A percentile compares a stretch with the other conserved stretches of the same genome.
Evolutionary conservation across 306 rosid species (phyloP).

Genomic region (Dalbergia cochinchinensis): DNA sequence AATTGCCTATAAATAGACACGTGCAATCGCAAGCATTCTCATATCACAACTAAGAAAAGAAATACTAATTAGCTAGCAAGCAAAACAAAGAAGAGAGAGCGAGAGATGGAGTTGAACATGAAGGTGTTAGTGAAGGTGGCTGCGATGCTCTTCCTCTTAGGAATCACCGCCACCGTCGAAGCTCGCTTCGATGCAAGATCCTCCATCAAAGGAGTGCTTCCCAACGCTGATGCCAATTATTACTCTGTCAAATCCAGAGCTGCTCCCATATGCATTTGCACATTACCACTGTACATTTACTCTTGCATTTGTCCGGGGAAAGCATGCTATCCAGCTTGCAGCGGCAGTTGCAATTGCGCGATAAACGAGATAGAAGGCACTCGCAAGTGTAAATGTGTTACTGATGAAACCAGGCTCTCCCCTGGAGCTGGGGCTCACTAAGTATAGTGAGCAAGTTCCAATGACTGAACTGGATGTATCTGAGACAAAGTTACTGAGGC

Average conservation of each 20-base stretch:
- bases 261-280: constrained; percentile 13
- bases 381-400: too few species aligned
- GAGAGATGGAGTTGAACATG: background rate
- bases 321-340: constrained; percentile 40
- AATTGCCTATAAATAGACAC: too few species aligned
- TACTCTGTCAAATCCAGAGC: background rate
- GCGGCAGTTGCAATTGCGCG: background rate
- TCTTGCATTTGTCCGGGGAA: background rate
- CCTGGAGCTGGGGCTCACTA: background rate
- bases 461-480: too few species aligned
- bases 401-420: too few species aligned
- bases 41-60: too few species aligned
- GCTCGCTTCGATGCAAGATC: background rate
- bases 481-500: background rate
- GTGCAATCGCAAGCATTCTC: too few species aligned
- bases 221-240: too few species aligned
- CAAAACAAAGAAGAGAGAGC: background rate
- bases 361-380: too few species aligned
- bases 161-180: too few species aligned
- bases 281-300: background rate
- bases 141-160: too few species aligned
- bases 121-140: background rate
- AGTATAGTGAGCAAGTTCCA: background rate
- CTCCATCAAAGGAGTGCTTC: background rate
- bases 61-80: background rate